Conservation (phyloP, 2,329 filamentous ascomycete genomes). For the Trichoderma koningii region DNA sequence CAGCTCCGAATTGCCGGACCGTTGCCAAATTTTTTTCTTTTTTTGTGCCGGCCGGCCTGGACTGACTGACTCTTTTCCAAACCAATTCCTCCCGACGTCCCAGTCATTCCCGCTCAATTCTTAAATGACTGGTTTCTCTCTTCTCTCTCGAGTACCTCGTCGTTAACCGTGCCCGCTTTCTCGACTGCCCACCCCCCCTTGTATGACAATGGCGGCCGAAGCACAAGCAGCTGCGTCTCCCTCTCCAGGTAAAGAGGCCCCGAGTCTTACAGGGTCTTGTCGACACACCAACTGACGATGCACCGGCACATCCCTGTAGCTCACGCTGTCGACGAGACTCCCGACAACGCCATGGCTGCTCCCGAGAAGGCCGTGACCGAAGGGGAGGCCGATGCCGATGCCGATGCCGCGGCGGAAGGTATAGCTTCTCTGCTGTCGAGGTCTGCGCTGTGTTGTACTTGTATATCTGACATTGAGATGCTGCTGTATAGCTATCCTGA, state of each 20-base stretch:
- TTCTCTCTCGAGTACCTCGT: constrained; percentile 31
- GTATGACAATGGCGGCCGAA: constrained; percentile 40
- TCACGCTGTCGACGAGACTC: constrained; percentile 34
- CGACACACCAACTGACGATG: constrained; percentile 21
- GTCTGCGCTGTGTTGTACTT: not conserved
- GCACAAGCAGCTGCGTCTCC: constrained; percentile 35
- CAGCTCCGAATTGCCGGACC: constrained; percentile 34
- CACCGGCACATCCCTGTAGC: constrained; percentile 26
- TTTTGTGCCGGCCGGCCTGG: constrained; percentile 31
- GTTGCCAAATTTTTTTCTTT: constrained; percentile 39
- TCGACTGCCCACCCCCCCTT: constrained; percentile 14
- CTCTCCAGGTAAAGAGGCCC: constrained; percentile 29
- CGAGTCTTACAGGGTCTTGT: constrained; percentile 10
- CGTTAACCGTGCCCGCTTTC: constrained; percentile 28
- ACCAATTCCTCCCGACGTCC: constrained; percentile 30
- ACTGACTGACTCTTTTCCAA: constrained; percentile 28
- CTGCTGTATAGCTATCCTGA: constrained; percentile 51
- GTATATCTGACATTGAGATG: not conserved
- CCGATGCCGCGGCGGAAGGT: constrained; percentile 43
- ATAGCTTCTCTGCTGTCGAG: constrained; percentile 19
- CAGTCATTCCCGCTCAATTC: constrained; percentile 34
- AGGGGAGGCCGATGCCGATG: constrained; percentile 35
- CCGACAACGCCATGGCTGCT: constrained; percentile 33
- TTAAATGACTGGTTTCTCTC: constrained; percentile 35
- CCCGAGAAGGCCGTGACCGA: constrained; percentile 30